A percentile compares a stretch with the other conserved stretches of the same genome.
Conservation (phyloP, 2,329 filamentous ascomycete species). For the Fusarium decemcellulare region DNA sequence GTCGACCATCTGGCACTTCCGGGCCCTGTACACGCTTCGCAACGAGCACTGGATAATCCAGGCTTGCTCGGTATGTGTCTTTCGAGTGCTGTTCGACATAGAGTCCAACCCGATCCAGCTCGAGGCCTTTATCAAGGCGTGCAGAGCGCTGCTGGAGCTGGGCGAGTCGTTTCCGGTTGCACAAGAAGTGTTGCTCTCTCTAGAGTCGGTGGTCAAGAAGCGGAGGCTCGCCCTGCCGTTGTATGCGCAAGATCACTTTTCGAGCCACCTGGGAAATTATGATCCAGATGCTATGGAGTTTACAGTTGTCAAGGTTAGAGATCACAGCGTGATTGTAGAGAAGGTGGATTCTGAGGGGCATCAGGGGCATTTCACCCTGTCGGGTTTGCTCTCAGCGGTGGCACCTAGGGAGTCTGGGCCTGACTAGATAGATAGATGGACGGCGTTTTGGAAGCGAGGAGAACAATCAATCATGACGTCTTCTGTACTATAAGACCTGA, state of each 20-base stretch:
- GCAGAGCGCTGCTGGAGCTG: slow-evolving; percentile 24
- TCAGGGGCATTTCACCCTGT: slow-evolving; percentile 7
- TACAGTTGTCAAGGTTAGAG: slow-evolving; percentile 21
- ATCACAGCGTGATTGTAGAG: slow-evolving; percentile 28
- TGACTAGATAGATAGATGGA: slow-evolving; percentile 5
- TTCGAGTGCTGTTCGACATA: slow-evolving; percentile 22
- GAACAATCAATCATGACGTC: too few relatives aligned
- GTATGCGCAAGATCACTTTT: slow-evolving; percentile 25
- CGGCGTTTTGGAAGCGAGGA: not conserved
- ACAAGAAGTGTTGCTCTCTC: slow-evolving; percentile 19
- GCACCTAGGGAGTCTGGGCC: not conserved
- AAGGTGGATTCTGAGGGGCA: not conserved
- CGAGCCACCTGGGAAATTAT: not conserved
- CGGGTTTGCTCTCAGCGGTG: slow-evolving; percentile 22
- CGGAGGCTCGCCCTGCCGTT: slow-evolving; percentile 15
- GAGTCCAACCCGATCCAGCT: slow-evolving; percentile 29
- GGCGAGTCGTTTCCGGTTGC: slow-evolving; percentile 27
- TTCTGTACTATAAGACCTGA: too few relatives aligned
- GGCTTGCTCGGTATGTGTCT: slow-evolving; percentile 25
- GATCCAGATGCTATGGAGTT: slow-evolving; percentile 4
- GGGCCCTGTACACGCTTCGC: slow-evolving; percentile 18
- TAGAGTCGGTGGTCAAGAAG: slow-evolving; percentile 19
- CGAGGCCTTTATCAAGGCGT: slow-evolving; percentile 34
- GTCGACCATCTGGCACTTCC: slow-evolving; percentile 37
- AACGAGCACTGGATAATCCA: slow-evolving; percentile 34